A percentile compares a stretch with the other conserved stretches of the same genome.
phyloP scores from a whole-genome alignment of 2,329 filamentous ascomycete species.

The Cordyceps tenuipes region DNA sequence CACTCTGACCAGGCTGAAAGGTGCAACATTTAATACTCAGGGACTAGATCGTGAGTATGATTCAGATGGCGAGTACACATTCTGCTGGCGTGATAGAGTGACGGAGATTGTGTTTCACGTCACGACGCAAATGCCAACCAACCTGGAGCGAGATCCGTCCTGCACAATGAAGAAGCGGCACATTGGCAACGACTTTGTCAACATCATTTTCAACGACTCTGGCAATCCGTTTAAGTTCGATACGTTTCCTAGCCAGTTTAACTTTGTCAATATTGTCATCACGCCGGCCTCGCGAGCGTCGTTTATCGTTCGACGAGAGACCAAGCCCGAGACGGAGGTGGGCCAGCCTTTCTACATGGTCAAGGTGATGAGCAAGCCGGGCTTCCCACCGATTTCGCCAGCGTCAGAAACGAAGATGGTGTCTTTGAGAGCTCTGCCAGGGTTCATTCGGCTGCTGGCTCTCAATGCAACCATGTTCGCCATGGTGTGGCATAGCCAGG shows the following conservation, averaged over 20 bases:
- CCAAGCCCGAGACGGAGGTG: conserved; percentile 26
- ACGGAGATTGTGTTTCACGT: conserved; percentile 95
- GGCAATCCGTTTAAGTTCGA: conserved; percentile 83
- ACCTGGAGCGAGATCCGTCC: conserved; percentile 64
- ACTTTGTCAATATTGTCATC: conserved; percentile 94
- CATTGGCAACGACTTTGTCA: conserved; percentile 96
- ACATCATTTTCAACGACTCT: conserved; percentile 96
- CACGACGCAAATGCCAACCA: conserved; percentile 93
- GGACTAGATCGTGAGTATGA: conserved; percentile 74
- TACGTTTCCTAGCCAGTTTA: conserved; percentile 91
- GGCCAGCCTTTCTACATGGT: conserved; percentile 70
- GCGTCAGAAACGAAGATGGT: conserved; percentile 86
- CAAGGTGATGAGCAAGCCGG: conserved; percentile 77
- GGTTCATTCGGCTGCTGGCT: conserved; percentile 79
- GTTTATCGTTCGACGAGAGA: conserved; percentile 57
- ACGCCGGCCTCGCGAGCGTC: conserved; percentile 74
- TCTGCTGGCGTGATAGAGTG: conserved; percentile 90
- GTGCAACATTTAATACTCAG: conserved; percentile 84
- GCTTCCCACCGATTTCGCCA: conserved; percentile 86
- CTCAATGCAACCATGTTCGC: conserved; percentile 93
- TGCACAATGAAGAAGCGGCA: conserved; percentile 85
- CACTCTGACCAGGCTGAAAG: conserved; percentile 70
- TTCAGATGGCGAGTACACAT: conserved; percentile 77
- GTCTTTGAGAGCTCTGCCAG: conserved; percentile 69
- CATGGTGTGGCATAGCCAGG: conserved; percentile 73